Evolutionary conservation across 345 rosid genomes (phyloP).

Genomic region (Corymbia maculata): DNA sequence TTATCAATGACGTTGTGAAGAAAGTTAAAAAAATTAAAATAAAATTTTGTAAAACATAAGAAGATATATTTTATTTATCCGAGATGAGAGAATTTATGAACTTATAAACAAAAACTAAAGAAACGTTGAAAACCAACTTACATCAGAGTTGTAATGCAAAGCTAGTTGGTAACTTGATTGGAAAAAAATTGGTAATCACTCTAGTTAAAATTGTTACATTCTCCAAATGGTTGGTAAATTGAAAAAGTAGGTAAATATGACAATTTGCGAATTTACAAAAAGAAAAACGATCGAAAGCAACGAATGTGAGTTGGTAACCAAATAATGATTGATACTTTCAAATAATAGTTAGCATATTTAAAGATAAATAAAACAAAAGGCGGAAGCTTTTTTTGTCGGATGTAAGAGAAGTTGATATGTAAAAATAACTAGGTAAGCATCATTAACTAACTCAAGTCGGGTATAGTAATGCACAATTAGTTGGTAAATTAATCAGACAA

Average conservation of each 20-base stretch:
- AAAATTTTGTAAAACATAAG: neutral
- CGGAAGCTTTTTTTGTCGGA: rapidly evolving
- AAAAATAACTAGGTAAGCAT: neutral
- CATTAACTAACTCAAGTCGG: neutral
- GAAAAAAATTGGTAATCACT: neutral
- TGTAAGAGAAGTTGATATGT: neutral
- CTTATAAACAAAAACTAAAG: neutral
- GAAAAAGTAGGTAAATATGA: neutral
- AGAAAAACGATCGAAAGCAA: neutral
- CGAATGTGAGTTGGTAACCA: neutral
- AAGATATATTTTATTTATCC: neutral
- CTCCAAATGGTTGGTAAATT: neutral
- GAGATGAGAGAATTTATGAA: neutral
- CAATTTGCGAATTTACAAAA: neutral
- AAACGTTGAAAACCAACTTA: neutral
- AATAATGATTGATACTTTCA: neutral
- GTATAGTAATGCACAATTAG: neutral
- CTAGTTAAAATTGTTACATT: neutral
- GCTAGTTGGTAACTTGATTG: neutral
- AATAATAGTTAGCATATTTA: neutral
- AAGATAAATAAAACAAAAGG: neutral
- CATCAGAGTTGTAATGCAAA: neutral
- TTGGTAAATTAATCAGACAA: neutral
- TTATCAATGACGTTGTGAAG: neutral
- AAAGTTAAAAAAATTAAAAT: neutral